Conservation (phyloP, 2,329 filamentous ascomycete genomes). For the Aspergillus tubingensis region DNA sequence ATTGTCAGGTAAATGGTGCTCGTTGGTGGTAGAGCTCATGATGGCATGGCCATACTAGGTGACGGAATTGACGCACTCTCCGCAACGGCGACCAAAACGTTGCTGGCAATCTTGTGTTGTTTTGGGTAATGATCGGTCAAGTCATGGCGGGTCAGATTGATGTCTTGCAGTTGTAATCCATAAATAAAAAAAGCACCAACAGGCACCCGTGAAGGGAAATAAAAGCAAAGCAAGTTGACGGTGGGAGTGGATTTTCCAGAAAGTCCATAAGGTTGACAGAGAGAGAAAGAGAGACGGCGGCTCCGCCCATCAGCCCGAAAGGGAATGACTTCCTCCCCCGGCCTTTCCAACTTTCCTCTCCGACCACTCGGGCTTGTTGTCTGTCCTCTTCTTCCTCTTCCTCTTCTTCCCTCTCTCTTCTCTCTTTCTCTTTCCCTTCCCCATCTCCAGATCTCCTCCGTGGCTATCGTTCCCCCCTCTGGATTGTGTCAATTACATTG, state of each 20-base stretch:
- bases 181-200: neutral
- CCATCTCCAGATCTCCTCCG: conserved; percentile 10
- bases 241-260: neutral
- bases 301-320: conserved; percentile 15
- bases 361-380: conserved; percentile 20
- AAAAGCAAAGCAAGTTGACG: neutral
- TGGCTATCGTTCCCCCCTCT: conserved; percentile 3
- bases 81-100: neutral
- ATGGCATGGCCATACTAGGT: neutral
- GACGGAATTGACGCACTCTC: neutral
- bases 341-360: conserved; percentile 10
- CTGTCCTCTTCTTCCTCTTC: conserved; percentile 22
- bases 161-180: neutral
- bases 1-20: neutral
- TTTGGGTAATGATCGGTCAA: neutral
- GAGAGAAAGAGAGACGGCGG: neutral
- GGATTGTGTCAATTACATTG: conserved; percentile 15
- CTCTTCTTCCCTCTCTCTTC: conserved; percentile 7
- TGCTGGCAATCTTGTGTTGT: neutral
- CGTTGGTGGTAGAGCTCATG: too few species aligned
- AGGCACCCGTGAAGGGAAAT: neutral
- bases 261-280: neutral
- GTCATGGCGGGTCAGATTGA: neutral
- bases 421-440: neutral
- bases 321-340: conserved; percentile 16